A percentile compares a stretch with the other conserved stretches of the same genome.
Conservation (phyloP, 495 filamentous ascomycete species). For the Trichoderma reesei region DNA sequence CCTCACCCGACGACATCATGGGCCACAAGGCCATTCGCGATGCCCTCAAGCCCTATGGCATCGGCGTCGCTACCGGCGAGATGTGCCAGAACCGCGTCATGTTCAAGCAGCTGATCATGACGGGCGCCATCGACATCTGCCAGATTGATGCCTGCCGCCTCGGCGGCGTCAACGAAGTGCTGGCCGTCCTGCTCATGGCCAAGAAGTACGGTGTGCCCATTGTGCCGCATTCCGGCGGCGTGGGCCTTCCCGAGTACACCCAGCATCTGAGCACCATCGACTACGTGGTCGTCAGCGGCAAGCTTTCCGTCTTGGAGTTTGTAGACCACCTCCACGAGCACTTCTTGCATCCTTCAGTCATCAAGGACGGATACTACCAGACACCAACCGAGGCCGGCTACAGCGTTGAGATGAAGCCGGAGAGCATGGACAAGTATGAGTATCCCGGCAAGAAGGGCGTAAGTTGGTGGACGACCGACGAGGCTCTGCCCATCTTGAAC, state of each 20-base stretch:
- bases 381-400: conserved; percentile 78
- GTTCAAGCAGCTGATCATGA: conserved; percentile 82
- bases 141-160: conserved; percentile 89
- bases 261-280: conserved; percentile 91
- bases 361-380: conserved; percentile 79
- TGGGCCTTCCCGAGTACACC: conserved; percentile 88
- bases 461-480: conserved; percentile 73
- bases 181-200: conserved; percentile 84
- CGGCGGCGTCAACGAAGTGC: conserved; percentile 85
- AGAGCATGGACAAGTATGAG: conserved; percentile 68
- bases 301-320: conserved; percentile 76
- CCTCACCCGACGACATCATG: conserved; percentile 82
- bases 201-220: conserved; percentile 77
- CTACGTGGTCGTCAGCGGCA: conserved; percentile 79
- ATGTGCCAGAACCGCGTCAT: conserved; percentile 95
- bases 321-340: conserved; percentile 93
- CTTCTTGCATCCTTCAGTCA: conserved; percentile 70
- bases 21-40: conserved; percentile 79
- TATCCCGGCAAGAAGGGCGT: conserved; percentile 67
- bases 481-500: conserved; percentile 57
- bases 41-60: conserved; percentile 60
- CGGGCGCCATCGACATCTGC: conserved; percentile 74
- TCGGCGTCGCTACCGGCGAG: conserved; percentile 87
- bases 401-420: conserved; percentile 84
- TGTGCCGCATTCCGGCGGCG: conserved; percentile 82